A percentile compares a stretch with the other conserved stretches of the same genome.
phyloP scores from a whole-genome alignment of 441 rosid species.

The Syzygium syzygioides region DNA sequence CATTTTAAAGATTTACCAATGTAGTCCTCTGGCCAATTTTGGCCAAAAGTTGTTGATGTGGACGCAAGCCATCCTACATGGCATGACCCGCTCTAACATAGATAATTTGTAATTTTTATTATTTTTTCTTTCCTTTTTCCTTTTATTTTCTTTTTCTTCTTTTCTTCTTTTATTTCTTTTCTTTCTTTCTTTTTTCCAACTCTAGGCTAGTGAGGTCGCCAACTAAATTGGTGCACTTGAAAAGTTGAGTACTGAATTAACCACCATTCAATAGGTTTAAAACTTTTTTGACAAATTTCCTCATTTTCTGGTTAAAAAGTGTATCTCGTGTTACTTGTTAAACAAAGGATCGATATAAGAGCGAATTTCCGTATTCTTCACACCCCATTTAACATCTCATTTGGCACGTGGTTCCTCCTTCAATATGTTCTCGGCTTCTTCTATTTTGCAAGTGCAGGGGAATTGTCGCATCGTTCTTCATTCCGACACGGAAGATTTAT shows the following conservation, averaged over 20 bases:
- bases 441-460: neutral
- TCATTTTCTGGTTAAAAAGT: neutral
- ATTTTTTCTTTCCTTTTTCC: neutral
- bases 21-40: rapidly evolving
- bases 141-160: neutral
- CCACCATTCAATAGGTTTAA: neutral
- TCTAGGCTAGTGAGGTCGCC: neutral
- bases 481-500: neutral
- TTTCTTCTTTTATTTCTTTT: neutral
- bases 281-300: neutral
- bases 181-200: neutral
- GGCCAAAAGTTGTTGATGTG: rapidly evolving
- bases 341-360: neutral
- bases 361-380: neutral
- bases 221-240: neutral
- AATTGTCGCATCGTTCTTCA: neutral
- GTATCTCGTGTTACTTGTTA: neutral
- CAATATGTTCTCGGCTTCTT: neutral
- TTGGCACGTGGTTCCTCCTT: neutral
- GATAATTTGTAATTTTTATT: neutral
- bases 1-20: neutral
- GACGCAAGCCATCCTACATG: rapidly evolving
- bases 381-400: neutral
- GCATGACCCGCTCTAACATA: rapidly evolving
- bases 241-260: neutral